Conservation (phyloP, 768 basidiomycete species). For the Tricholoma sp. region DNA sequence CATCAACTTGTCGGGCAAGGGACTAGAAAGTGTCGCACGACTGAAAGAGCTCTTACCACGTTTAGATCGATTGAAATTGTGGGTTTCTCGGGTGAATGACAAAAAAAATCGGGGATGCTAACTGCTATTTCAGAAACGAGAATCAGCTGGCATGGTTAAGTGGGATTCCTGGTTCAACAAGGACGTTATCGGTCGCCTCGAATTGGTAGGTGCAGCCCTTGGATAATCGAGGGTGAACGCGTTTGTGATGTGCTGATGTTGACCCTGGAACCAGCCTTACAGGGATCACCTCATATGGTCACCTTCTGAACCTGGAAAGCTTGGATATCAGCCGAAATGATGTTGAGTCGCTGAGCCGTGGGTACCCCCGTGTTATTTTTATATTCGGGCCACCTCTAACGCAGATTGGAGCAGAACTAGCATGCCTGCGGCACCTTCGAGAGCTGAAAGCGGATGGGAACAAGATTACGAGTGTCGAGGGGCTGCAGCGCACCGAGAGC, state of each 20-base stretch:
- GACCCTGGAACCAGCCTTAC: conserved; percentile 54
- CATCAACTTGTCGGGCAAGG: conserved; percentile 72
- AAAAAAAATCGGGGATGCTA: background rate
- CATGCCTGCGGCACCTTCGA: conserved; percentile 77
- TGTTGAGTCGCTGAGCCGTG: conserved; percentile 82
- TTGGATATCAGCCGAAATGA: conserved; percentile 91
- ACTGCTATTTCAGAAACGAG: conserved; percentile 45
- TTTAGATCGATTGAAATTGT: conserved; percentile 75
- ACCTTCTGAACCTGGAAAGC: conserved; percentile 80
- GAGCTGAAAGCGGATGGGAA: conserved; percentile 92
- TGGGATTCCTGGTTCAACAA: conserved; percentile 64
- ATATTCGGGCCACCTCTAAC: background rate
- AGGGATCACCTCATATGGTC: conserved; percentile 81
- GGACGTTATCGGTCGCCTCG: conserved; percentile 73
- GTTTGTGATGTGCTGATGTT: conserved; percentile 7
- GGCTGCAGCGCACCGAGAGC: conserved; percentile 73
- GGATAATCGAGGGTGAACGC: background rate
- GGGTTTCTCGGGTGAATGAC: conserved; percentile 26
- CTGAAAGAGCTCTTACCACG: conserved; percentile 86
- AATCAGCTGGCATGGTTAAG: conserved; percentile 79
- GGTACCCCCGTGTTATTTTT: conserved; percentile 30
- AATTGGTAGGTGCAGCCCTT: conserved; percentile 51
- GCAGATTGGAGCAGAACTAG: conserved; percentile 54
- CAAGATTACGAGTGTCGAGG: conserved; percentile 65
- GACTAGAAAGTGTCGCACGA: conserved; percentile 76